Percentiles rank a stretch among this genome's conserved stretches.
Conservation (phyloP, 129 eudicot species). For the carrot (Daucus carota) region DNA sequence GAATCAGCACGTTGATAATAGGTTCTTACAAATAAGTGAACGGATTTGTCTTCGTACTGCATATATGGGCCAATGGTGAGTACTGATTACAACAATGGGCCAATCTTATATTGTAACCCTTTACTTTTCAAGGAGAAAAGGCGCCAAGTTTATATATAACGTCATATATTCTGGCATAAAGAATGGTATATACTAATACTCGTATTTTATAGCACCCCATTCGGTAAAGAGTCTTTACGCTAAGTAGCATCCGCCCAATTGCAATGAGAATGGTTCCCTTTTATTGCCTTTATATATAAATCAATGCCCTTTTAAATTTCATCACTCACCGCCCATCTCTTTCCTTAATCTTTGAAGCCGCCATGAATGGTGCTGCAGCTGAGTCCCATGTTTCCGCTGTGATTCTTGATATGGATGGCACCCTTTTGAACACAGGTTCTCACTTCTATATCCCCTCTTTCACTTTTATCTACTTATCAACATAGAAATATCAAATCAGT, state of each 20-base stretch:
- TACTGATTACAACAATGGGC: too few species aligned
- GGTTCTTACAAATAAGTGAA: too few species aligned
- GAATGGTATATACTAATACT: not conserved
- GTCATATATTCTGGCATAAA: not conserved
- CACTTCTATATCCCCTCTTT: not conserved
- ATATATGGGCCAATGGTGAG: too few species aligned
- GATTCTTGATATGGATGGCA: conserved; percentile 31
- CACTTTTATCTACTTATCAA: too few species aligned
- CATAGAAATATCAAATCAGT: too few species aligned
- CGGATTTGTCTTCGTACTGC: too few species aligned
- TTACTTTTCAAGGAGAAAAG: not conserved
- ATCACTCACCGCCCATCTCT: not conserved
- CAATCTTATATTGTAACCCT: too few species aligned
- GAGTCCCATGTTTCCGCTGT: conserved; percentile 17
- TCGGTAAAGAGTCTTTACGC: conserved; percentile 5
- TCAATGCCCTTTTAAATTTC: too few species aligned
- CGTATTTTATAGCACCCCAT: not conserved
- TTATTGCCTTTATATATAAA: conserved; percentile 4
- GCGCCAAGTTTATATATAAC: not conserved
- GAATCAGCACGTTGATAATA: too few species aligned
- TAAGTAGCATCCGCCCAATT: not conserved
- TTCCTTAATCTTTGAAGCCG: not conserved
- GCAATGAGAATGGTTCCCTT: conserved; percentile 14
- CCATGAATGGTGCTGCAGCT: conserved; percentile 4
- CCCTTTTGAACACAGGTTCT: conserved; percentile 31